phyloP scores from a whole-genome alignment of 192 early-diverging fungal genomes.

The Radiomyces spectabilis region DNA sequence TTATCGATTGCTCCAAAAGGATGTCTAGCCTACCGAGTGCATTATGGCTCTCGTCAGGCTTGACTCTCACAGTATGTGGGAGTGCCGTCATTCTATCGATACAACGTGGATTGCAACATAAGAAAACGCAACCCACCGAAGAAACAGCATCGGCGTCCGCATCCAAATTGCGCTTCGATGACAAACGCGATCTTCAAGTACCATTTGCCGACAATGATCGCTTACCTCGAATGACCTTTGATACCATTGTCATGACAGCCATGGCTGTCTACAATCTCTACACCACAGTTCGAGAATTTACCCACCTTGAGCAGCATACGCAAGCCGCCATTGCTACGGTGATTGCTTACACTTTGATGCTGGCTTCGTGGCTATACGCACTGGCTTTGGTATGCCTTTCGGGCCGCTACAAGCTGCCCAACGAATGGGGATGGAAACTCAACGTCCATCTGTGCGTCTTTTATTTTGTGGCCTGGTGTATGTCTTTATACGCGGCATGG shows the following conservation, averaged over 20 bases:
- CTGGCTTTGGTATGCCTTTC: conserved; percentile 15
- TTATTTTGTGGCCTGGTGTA: conserved; percentile 9
- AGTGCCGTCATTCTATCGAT: conserved; percentile 13
- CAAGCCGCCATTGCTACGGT: neutral
- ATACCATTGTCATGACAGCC: neutral
- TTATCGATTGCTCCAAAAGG: too few relatives aligned
- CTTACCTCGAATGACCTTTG: conserved; percentile 6
- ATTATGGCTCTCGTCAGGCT: conserved; percentile 2
- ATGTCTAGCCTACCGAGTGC: neutral
- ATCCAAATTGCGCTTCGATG: neutral
- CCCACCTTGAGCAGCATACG: neutral
- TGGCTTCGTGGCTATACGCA: conserved; percentile 21
- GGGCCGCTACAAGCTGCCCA: conserved; percentile 14
- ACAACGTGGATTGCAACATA: conserved; percentile 13
- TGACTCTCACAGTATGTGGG: neutral
- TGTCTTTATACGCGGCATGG: conserved; percentile 6
- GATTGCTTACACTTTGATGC: neutral
- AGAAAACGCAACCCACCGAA: neutral
- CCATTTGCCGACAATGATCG: conserved; percentile 6
- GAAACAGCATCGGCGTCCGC: neutral
- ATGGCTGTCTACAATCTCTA: neutral
- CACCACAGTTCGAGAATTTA: too few relatives aligned
- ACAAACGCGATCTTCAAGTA: conserved; percentile 1
- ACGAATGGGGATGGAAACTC: conserved; percentile 21
- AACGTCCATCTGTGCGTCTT: conserved; percentile 25